phyloP scores from a whole-genome alignment of 2,329 filamentous ascomycete species.

The Phialocephala sp. region DNA sequence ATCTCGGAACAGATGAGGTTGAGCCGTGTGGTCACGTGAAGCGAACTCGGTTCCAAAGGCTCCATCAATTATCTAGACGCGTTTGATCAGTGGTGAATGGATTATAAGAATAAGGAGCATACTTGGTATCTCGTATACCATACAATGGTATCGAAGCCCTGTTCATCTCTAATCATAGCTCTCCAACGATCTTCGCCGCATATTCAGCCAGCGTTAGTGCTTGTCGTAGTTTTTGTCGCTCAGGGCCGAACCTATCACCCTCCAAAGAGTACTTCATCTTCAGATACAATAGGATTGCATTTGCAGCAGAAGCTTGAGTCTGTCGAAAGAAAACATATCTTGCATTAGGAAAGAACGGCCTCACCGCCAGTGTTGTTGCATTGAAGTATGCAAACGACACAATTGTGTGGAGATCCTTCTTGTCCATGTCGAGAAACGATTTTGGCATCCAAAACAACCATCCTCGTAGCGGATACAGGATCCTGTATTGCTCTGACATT shows the following conservation, averaged over 20 bases:
- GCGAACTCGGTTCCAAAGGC: too few relatives aligned
- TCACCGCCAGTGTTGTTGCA: background rate
- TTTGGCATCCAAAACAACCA: background rate
- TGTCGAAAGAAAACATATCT: background rate
- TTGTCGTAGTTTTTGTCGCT: background rate
- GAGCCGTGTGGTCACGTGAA: too few relatives aligned
- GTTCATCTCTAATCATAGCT: background rate
- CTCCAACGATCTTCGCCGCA: background rate
- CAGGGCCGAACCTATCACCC: background rate
- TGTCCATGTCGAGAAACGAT: background rate
- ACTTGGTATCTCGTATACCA: too few relatives aligned
- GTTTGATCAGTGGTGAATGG: too few relatives aligned
- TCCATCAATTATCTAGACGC: too few relatives aligned
- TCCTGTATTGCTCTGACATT: background rate
- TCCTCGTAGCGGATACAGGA: background rate
- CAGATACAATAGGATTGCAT: background rate
- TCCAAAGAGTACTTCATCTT: background rate
- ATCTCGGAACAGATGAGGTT: too few relatives aligned
- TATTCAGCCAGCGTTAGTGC: background rate
- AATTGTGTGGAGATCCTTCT: background rate
- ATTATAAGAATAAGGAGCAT: too few relatives aligned
- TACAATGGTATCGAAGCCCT: too few relatives aligned
- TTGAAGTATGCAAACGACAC: background rate
- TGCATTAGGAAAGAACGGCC: background rate
- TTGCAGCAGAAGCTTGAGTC: conserved; percentile 1